phyloP scores from a whole-genome alignment of 495 filamentous ascomycete species.

The Bombardia bombarda region DNA sequence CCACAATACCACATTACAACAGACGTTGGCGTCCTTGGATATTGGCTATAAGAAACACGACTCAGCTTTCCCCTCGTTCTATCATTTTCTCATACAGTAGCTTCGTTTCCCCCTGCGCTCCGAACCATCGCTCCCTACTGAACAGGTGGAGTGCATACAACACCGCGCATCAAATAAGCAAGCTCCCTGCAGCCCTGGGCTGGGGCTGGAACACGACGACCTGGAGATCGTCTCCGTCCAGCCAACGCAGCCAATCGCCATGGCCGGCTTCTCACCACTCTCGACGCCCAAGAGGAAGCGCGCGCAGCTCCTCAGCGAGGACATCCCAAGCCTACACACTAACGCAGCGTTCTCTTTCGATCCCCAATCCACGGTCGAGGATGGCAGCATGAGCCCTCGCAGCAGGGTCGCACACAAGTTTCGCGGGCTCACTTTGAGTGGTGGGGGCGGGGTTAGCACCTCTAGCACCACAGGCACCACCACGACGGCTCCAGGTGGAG shows the following conservation, averaged over 20 bases:
- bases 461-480: constrained; percentile 15
- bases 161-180: neutral
- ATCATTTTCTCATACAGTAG: neutral
- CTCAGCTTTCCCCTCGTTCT: neutral
- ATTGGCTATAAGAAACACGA: neutral
- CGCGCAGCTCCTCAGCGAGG: constrained; percentile 19
- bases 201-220: too few relatives aligned
- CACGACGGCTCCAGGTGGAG: too few relatives aligned
- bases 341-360: constrained; percentile 30
- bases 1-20: neutral
- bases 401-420: constrained; percentile 57
- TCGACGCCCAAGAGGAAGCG: constrained; percentile 45
- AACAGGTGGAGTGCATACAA: neutral
- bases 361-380: constrained; percentile 21
- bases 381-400: constrained; percentile 49
- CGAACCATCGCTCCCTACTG: neutral
- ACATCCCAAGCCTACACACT: constrained; percentile 10
- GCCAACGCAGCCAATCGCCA: constrained; percentile 3
- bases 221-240: neutral
- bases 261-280: constrained; percentile 18
- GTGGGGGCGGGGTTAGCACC: constrained; percentile 33
- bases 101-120: neutral
- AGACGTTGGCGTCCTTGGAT: neutral
- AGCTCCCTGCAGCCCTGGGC: neutral
- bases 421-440: constrained; percentile 50